Evolutionary conservation across 805 yeast species (phyloP).

Genomic region (Pichia paraexigua): DNA sequence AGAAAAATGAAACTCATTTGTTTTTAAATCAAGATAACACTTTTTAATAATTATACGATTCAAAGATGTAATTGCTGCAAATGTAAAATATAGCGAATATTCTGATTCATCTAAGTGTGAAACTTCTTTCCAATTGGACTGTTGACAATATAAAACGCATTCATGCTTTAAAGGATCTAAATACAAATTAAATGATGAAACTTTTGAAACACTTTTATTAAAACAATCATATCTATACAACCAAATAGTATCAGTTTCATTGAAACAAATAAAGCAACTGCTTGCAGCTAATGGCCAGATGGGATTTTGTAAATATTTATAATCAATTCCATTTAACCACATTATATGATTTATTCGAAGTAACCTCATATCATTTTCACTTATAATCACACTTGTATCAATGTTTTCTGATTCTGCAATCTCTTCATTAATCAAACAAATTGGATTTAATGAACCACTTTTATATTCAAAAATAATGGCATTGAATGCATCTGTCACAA

Average conservation of each 20-base stretch:
- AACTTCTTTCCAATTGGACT: constrained; percentile 11
- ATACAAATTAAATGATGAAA: constrained; percentile 4
- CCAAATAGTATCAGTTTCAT: constrained; percentile 7
- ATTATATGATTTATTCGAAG: neutral
- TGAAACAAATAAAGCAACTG: constrained; percentile 10
- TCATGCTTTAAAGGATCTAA: constrained; percentile 5
- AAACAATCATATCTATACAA: constrained; percentile 7
- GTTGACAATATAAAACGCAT: constrained; percentile 6
- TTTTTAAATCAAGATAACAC: neutral
- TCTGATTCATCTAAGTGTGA: neutral
- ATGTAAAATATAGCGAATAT: neutral
- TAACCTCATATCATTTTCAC: neutral
- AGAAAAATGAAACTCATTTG: neutral
- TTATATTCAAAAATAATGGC: constrained; percentile 10
- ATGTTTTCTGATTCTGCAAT: constrained; percentile 4
- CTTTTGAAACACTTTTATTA: neutral
- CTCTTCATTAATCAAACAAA: constrained; percentile 6
- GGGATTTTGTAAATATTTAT: neutral
- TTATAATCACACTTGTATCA: constrained; percentile 1
- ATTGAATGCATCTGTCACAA: constrained; percentile 13
- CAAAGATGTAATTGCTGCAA: constrained; percentile 8
- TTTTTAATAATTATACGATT: constrained; percentile 8
- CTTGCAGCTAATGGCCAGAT: constrained; percentile 12
- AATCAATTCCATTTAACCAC: constrained; percentile 11
- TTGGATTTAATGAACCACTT: constrained; percentile 5